Evolutionary conservation across 352 stramenopile genomes (phyloP).

Genomic region (Phytopythium helicoides): DNA sequence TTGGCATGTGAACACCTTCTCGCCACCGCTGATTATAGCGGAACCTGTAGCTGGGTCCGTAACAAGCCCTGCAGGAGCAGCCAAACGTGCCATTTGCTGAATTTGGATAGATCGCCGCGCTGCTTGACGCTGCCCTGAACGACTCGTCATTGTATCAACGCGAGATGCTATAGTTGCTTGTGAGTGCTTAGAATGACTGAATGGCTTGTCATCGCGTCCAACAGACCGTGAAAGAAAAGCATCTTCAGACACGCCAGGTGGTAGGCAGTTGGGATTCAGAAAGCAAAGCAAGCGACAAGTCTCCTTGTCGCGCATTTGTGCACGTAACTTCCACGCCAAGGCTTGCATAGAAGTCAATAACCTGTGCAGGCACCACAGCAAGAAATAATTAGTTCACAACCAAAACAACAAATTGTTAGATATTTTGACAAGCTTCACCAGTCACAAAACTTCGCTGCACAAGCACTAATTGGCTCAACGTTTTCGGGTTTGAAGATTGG

Average conservation of each 20-base stretch:
- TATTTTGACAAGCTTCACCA: slow-evolving; percentile 27
- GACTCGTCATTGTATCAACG: too few species aligned
- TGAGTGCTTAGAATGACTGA: background rate
- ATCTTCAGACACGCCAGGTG: slow-evolving; percentile 9
- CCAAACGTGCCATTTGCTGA: slow-evolving; percentile 73
- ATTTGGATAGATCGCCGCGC: slow-evolving; percentile 56
- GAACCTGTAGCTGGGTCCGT: slow-evolving; percentile 16
- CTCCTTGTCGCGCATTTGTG: slow-evolving; percentile 33
- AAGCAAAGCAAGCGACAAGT: slow-evolving; percentile 47
- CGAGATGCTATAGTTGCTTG: too few species aligned
- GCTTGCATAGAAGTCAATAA: slow-evolving; percentile 59
- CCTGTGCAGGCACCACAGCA: slow-evolving; percentile 18
- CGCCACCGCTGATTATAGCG: slow-evolving; percentile 8
- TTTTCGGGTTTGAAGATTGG: slow-evolving; percentile 57
- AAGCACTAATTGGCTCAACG: slow-evolving; percentile 81
- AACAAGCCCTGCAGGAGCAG: slow-evolving; percentile 39
- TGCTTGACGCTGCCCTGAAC: slow-evolving; percentile 18
- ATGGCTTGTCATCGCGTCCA: background rate
- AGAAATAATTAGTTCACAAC: background rate
- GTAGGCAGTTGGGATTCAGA: slow-evolving; percentile 49
- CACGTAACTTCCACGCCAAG: slow-evolving; percentile 56
- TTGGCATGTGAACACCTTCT: slow-evolving; percentile 60
- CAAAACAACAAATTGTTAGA: slow-evolving; percentile 8
- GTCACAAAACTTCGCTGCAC: slow-evolving; percentile 88
- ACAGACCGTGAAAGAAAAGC: background rate